Evolutionary conservation across 805 yeast species (phyloP), one percentile per base, ranked within the genome.

Genomic region (Candida nitratophila): DNA sequence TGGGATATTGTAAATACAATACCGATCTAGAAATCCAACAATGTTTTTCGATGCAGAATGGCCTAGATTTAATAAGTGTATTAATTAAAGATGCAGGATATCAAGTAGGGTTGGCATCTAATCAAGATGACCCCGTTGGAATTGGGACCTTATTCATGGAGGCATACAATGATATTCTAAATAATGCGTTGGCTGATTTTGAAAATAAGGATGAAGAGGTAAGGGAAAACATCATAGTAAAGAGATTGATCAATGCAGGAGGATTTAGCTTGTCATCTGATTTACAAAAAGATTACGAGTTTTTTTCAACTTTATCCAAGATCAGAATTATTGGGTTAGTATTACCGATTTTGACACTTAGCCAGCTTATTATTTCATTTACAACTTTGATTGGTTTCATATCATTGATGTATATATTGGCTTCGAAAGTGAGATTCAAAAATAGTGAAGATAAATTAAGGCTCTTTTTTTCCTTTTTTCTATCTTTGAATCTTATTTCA

Each of bases 51-150:
- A 65, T 69, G 41, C 54, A 59, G 41, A 40, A 39, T 24, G 80
- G 79, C 1, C 55, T 75, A 44, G 81, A 78, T 53, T 50, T 76
- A 15, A 57, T 73, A 9, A 62, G 75, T 8, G 70, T 71, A 14
- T 57, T 76, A 15, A 63, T 76, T 11, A 64, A 70, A 44, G 83
- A 78, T 56, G 65, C 79, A 12, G 79, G 77, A 4, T 60, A 59
- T 2, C 77, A 71, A 48, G 57, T 74, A 35, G 73, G 70, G 10
- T 54, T 56, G 22, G 55, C 70, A 22, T 67, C 78, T 4, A 61
- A 63, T 40, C 54, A 65, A 44, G 65, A 70, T 6, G 65, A 72
- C 48, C 60, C 72, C 4, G 57, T 56, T 3, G 55, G 53, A 11
- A 57, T 71, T 49, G 73, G 76, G 2, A 60, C 67, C 19, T 63